These are phyloP conservation scores for Scheffersomyces ergatensis DNA, from an alignment of 805 yeast species.

Conservation along the genomic window DNA sequence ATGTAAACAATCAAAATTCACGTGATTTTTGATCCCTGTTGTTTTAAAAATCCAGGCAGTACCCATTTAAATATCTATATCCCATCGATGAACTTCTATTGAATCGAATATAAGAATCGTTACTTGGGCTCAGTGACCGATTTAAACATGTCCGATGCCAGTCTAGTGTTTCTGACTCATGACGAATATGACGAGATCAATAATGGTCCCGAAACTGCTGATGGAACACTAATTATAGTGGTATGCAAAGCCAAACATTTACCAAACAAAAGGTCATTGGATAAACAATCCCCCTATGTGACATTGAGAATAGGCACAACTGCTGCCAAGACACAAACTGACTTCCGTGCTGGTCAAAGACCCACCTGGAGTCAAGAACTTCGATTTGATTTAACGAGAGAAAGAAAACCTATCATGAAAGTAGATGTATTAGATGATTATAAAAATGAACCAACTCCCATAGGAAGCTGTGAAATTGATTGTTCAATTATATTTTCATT, in stretches of 20 bases:
- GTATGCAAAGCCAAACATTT: conserved; percentile 81
- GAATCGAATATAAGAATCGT: too few relatives aligned
- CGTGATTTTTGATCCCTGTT: too few relatives aligned
- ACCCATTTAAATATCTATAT: too few relatives aligned
- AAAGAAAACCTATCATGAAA: conserved; percentile 60
- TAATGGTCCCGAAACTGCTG: conserved; percentile 32
- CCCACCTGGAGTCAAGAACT: conserved; percentile 85
- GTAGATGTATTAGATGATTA: conserved; percentile 82
- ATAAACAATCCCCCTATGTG: conserved; percentile 92
- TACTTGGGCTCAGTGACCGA: too few relatives aligned
- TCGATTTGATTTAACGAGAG: conserved; percentile 63
- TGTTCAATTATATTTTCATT: conserved; percentile 63
- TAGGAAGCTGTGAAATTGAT: conserved; percentile 80
- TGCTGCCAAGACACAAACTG: conserved; percentile 75
- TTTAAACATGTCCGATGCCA: neutral
- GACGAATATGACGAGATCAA: neutral
- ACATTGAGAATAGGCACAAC: conserved; percentile 77
- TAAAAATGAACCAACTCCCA: conserved; percentile 80
- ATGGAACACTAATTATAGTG: conserved; percentile 65
- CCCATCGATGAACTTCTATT: too few relatives aligned
- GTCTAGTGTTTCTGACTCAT: neutral
- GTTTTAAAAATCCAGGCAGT: too few relatives aligned
- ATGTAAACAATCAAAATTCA: too few relatives aligned
- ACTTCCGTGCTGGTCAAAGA: conserved; percentile 88
- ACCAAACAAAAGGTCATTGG: conserved; percentile 81